Evolutionary conservation across 345 rosid species (phyloP).

Genomic region (Rhizophora apiculata): DNA sequence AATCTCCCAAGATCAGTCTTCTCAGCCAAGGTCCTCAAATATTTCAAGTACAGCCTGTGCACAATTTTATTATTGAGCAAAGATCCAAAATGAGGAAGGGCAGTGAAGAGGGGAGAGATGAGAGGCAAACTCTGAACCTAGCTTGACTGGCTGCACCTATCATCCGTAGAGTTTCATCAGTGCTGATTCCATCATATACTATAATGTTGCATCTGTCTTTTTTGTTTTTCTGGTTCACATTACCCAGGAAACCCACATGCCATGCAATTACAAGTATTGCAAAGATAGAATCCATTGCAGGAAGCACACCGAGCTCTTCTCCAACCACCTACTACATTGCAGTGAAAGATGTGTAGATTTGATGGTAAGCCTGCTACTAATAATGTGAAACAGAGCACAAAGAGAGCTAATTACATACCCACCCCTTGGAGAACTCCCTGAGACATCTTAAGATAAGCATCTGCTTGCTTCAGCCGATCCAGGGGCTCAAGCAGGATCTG

Average conservation of each 20-base stretch:
- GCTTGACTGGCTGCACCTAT: slow-evolving; percentile 69
- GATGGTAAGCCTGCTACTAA: neutral
- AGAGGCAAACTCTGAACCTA: slow-evolving; percentile 40
- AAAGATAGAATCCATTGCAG: slow-evolving; percentile 86
- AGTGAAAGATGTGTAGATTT: slow-evolving; percentile 11
- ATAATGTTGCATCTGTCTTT: slow-evolving; percentile 51
- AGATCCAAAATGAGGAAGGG: neutral
- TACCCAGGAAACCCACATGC: slow-evolving; percentile 53
- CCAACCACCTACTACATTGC: slow-evolving; percentile 68
- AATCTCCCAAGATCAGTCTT: slow-evolving; percentile 91
- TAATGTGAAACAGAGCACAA: neutral
- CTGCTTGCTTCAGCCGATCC: slow-evolving; percentile 67
- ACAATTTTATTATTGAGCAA: slow-evolving; percentile 12
- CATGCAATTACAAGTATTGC: slow-evolving; percentile 54
- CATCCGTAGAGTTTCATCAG: slow-evolving; percentile 74
- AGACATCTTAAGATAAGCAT: slow-evolving; percentile 66
- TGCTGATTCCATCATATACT: slow-evolving; percentile 63
- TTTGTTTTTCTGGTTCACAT: slow-evolving; percentile 36
- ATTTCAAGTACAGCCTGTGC: slow-evolving; percentile 68
- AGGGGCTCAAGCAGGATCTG: slow-evolving; percentile 93
- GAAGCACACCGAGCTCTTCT: slow-evolving; percentile 96
- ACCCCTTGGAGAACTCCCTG: slow-evolving; percentile 95
- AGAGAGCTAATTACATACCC: slow-evolving; percentile 47
- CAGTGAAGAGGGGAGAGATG: neutral
- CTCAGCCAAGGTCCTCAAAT: slow-evolving; percentile 70